These are phyloP conservation scores for Cladosporium velox DNA, from an alignment of 2,329 filamentous ascomycete species.

Conservation along the genomic window DNA sequence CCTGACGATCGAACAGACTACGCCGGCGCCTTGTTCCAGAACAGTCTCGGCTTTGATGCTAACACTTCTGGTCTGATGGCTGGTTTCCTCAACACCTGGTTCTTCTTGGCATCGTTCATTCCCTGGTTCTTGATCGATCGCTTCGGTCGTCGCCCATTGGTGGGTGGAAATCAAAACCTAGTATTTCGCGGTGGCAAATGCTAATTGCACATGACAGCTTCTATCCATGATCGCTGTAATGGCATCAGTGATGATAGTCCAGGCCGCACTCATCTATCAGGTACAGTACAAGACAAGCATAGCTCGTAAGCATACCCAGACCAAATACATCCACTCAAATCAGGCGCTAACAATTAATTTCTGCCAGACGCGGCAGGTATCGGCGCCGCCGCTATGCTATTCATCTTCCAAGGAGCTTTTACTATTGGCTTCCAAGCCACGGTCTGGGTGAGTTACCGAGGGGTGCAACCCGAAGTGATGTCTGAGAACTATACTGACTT, in stretches of 20 bases:
- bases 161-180: neutral
- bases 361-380: conserved; percentile 25
- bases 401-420: conserved; percentile 65
- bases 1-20: conserved; percentile 27
- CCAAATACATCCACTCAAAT: neutral
- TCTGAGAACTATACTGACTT: neutral
- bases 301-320: conserved; percentile 15
- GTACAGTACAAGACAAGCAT: conserved; percentile 33
- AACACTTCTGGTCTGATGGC: conserved; percentile 35
- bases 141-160: conserved; percentile 35
- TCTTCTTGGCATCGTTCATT: conserved; percentile 41
- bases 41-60: conserved; percentile 30
- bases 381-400: conserved; percentile 56
- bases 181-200: neutral
- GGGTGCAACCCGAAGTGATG: neutral
- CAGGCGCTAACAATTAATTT: neutral
- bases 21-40: conserved; percentile 33
- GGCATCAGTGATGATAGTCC: conserved; percentile 66
- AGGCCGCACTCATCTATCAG: conserved; percentile 45
- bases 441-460: conserved; percentile 49
- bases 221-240: conserved; percentile 44
- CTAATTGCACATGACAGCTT: conserved; percentile 20
- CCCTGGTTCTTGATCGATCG: conserved; percentile 39
- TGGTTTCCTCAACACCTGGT: conserved; percentile 42
- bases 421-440: conserved; percentile 62